Conservation (phyloP, 257 asterid species). For the Penstemon eatonii region DNA sequence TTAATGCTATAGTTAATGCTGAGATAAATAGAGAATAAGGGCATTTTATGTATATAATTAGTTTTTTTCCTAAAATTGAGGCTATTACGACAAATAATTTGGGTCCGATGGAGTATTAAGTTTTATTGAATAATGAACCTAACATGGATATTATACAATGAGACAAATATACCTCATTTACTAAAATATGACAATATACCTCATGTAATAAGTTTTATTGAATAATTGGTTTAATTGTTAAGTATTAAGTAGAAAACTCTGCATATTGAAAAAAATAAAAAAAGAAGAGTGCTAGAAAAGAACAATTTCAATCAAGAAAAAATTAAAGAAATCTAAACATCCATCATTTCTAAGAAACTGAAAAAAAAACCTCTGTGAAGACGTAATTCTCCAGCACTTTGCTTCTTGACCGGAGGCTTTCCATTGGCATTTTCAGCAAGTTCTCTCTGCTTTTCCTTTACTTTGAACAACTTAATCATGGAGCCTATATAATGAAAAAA, state of each 20-base stretch:
- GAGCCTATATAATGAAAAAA: slow-evolving; percentile 36
- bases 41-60: too few relatives aligned
- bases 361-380: slow-evolving; percentile 61
- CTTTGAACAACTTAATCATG: slow-evolving; percentile 91
- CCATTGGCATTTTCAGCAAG: slow-evolving; percentile 88
- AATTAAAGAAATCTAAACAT: neutral
- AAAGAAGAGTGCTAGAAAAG: neutral
- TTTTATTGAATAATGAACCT: too few relatives aligned
- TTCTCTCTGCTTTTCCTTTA: slow-evolving; percentile 88
- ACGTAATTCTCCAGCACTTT: slow-evolving; percentile 94
- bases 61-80: too few relatives aligned
- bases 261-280: neutral
- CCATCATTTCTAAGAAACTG: neutral
- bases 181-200: too few relatives aligned
- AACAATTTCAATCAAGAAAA: neutral
- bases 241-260: neutral
- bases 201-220: too few relatives aligned
- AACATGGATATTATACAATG: too few relatives aligned
- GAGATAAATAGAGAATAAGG: too few relatives aligned
- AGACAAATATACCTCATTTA: too few relatives aligned
- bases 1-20: too few relatives aligned
- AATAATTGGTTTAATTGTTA: too few relatives aligned
- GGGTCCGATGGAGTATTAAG: too few relatives aligned
- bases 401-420: slow-evolving; percentile 78
- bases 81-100: too few relatives aligned